Evolutionary conservation across 2,329 filamentous ascomycete genomes (phyloP).

Genomic region (Rhinocladiella similis): DNA sequence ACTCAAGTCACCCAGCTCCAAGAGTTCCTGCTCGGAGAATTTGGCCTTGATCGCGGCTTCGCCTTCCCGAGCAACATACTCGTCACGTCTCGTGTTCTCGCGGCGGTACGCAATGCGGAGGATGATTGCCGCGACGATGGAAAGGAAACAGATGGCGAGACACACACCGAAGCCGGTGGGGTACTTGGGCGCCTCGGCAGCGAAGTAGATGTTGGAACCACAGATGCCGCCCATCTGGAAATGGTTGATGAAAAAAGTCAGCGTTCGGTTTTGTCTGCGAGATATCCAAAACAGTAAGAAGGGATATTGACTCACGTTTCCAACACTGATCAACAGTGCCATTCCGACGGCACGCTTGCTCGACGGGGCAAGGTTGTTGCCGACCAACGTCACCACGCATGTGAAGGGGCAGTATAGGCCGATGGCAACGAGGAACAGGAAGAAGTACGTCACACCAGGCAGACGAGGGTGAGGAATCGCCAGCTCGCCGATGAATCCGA

Average conservation of each 20-base stretch:
- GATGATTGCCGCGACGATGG: constrained; percentile 34
- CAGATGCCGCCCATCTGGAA: constrained; percentile 49
- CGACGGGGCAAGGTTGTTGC: constrained; percentile 70
- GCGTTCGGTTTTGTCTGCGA: constrained; percentile 2
- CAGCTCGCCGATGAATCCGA: constrained; percentile 64
- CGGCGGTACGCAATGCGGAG: constrained; percentile 29
- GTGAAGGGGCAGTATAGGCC: constrained; percentile 65
- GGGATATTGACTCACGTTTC: constrained; percentile 46
- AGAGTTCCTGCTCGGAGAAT: constrained; percentile 56
- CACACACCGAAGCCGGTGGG: constrained; percentile 39
- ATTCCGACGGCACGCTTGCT: constrained; percentile 69
- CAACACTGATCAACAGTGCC: constrained; percentile 62
- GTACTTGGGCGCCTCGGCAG: constrained; percentile 37
- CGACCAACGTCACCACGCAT: constrained; percentile 65
- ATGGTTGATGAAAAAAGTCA: constrained; percentile 23
- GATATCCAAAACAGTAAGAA: background rate
- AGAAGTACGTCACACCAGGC: constrained; percentile 46
- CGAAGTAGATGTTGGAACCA: constrained; percentile 43
- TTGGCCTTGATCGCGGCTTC: constrained; percentile 38
- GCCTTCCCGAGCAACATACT: constrained; percentile 19
- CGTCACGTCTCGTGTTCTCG: constrained; percentile 35
- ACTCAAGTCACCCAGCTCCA: constrained; percentile 43
- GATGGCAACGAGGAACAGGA: constrained; percentile 50
- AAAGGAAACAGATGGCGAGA: constrained; percentile 36
- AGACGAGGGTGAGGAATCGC: constrained; percentile 43